Conservation (phyloP, 148 eudicot species). For the Nepenthes mirabilis region DNA sequence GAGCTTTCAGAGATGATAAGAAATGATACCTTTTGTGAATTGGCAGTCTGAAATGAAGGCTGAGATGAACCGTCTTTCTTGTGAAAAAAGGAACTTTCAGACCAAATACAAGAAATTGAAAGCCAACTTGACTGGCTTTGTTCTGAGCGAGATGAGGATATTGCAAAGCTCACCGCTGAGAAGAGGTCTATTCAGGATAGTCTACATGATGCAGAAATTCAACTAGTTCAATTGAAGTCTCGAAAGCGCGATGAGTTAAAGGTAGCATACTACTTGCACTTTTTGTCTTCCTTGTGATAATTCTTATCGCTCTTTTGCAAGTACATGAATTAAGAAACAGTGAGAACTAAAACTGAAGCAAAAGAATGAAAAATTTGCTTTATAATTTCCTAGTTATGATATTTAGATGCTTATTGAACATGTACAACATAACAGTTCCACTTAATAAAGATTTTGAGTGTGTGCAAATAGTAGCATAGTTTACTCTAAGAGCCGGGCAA, state of each 20-base stretch:
- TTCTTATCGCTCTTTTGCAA: no score
- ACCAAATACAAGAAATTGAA: not conserved
- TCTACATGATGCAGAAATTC: not conserved
- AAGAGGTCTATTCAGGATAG: not conserved
- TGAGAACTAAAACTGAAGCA: no score
- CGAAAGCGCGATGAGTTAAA: not conserved
- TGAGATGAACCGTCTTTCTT: not conserved
- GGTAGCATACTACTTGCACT: not conserved
- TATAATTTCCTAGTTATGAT: no score
- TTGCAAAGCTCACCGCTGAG: not conserved
- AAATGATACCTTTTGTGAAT: not conserved
- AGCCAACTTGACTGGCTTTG: not conserved
- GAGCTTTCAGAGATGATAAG: not conserved
- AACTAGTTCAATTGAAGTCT: not conserved
- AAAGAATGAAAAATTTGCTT: not conserved
- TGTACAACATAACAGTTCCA: no score
- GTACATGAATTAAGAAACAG: not conserved
- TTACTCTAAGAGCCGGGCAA: no score
- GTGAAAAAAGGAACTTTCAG: not conserved
- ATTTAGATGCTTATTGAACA: no score
- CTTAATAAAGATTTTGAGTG: no score
- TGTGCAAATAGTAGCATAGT: no score
- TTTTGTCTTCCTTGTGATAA: not conserved
- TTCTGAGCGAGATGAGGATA: not conserved
- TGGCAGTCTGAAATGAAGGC: not conserved